Base-by-base conservation (phyloP, 352 stramenopile genomes). In the Phytophthora melonis region DNA sequence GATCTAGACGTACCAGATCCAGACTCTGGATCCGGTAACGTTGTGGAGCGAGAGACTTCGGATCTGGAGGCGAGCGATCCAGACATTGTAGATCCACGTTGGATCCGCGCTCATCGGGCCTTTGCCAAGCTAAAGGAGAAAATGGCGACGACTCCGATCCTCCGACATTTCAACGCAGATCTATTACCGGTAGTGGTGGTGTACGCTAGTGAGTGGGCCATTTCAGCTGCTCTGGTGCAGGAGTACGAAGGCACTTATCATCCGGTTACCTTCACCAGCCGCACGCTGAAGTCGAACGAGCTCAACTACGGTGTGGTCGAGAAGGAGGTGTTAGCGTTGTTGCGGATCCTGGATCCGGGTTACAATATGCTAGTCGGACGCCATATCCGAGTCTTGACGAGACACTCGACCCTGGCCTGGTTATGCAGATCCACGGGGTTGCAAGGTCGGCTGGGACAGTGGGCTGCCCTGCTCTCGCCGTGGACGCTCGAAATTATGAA, bases 261-360 rank as follows among this genome's bases (percentile, higher is more conserved):
- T 11, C 68, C 50, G 6, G 57, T 75, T 5, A 54, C 14, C 8
- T 75, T 70, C 34, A 19, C 39, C 0, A 76, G 69, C 36, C 57
- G 57, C 2, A 56, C 47, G 0, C 34, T 71, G 30, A 76, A 76
- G 57, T 5, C 25, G 0, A 71, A 60, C 34, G 63, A 76, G 30
- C 11, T 71, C 0, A 59, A 56, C 14, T 68, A 71, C 21, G 30
- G 43, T 9, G 27, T 57, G 5, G 58, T 58, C 0, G 58, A 71
- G 18, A 62, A 71, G 9, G 53, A 62, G 25, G 36, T 61, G 3
- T 14, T 71, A 0, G 36, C 57, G 1, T 8, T 68, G 5, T 23
- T 76, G 7, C 34, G 36, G 14, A 58, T 65, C 3, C 30, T 76
- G 14, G 50, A 61, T 55, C 16, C 56, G 2, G n/a, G 49, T 3